phyloP scores from a whole-genome alignment of 164 flowering plant genomes.

The Dillenia suffruticosa region DNA sequence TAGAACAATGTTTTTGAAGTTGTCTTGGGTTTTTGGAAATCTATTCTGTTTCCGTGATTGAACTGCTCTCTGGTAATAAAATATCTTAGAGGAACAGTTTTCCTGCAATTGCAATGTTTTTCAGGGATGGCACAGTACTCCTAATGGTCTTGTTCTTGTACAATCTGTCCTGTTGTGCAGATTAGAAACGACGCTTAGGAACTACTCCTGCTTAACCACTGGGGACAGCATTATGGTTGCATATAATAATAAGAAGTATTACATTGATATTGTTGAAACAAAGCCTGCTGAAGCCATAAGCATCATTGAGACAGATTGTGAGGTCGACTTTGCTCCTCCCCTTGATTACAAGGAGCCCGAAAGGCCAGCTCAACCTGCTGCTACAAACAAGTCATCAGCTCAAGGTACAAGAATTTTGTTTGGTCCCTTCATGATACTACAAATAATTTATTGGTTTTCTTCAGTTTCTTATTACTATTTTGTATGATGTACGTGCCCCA shows the following conservation, averaged over 20 bases:
- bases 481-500: too few species aligned
- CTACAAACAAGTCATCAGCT: conserved; percentile 40
- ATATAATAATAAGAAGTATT: conserved; percentile 84
- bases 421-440: background rate
- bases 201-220: conserved; percentile 85
- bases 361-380: conserved; percentile 41
- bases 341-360: conserved; percentile 92
- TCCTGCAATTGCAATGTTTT: too few species aligned
- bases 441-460: too few species aligned
- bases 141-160: too few species aligned
- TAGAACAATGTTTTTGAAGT: too few species aligned
- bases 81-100: too few species aligned
- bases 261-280: conserved; percentile 83
- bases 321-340: conserved; percentile 98
- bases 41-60: too few species aligned
- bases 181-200: conserved; percentile 91
- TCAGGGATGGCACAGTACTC: too few species aligned
- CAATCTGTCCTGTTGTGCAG: conserved; percentile 34
- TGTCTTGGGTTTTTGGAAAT: too few species aligned
- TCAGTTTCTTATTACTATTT: too few species aligned
- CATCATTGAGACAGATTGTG: conserved; percentile 95
- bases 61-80: too few species aligned
- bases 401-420: conserved; percentile 39
- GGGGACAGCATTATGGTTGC: conserved; percentile 98
- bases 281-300: conserved; percentile 84